phyloP scores from a whole-genome alignment of 2,329 filamentous ascomycete species.

The Cytospora mali region DNA sequence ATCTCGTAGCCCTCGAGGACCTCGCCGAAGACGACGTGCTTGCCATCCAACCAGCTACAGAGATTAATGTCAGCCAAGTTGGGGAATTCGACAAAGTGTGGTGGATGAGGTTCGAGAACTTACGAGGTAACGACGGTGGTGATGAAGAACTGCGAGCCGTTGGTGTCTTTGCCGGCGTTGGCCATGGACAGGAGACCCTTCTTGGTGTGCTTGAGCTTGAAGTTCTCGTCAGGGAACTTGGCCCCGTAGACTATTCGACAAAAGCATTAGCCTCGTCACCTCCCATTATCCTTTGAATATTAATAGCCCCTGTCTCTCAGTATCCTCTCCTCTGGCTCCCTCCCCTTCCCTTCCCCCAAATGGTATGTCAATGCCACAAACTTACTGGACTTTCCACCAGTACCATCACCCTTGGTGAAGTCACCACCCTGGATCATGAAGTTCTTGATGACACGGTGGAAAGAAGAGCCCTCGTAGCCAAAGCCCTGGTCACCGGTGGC shows the following conservation, averaged over 20 bases:
- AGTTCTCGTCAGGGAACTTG: constrained; percentile 89
- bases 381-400: constrained; percentile 82
- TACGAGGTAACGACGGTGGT: constrained; percentile 79
- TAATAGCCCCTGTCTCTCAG: neutral
- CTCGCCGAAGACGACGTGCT: constrained; percentile 87
- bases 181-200: constrained; percentile 83
- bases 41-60: constrained; percentile 75
- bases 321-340: neutral
- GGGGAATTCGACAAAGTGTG: neutral
- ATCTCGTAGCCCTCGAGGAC: constrained; percentile 84
- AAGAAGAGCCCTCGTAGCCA: constrained; percentile 78
- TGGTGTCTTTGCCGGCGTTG: constrained; percentile 83
- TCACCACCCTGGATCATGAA: constrained; percentile 94
- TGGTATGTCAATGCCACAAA: constrained; percentile 32
- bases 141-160: constrained; percentile 90
- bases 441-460: constrained; percentile 88
- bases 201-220: constrained; percentile 92
- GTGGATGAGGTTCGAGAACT: constrained; percentile 36
- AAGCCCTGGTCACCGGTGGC: constrained; percentile 86
- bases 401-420: constrained; percentile 81
- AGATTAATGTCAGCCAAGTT: constrained; percentile 20
- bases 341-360: no score
- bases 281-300: neutral
- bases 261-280: neutral
- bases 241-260: constrained; percentile 69